Percentiles rank a stretch among this genome's conserved stretches.
These are phyloP conservation scores for Cardamine resedifolia DNA, from an alignment of 345 rosid genomes.

Conservation along the genomic window DNA sequence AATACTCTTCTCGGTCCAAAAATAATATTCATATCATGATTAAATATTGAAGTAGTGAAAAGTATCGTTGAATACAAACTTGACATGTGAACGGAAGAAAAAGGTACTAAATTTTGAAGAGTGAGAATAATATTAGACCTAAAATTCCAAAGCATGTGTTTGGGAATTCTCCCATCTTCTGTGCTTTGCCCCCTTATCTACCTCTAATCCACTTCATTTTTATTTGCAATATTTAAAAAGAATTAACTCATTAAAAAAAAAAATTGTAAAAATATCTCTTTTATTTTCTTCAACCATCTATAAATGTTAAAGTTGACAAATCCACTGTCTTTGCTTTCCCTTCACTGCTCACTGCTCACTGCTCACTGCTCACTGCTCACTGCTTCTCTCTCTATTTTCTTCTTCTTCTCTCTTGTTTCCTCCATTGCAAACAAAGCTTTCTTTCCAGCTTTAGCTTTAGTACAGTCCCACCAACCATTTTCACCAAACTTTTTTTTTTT, in stretches of 20 bases:
- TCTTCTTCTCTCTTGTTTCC: conserved; percentile 54
- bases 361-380: too few relatives aligned
- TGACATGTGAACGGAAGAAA: conserved; percentile 34
- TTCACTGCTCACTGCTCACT: conserved; percentile 51
- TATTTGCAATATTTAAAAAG: neutral
- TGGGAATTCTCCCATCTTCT: conserved; percentile 27
- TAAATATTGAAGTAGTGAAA: neutral
- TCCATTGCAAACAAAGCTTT: conserved; percentile 90
- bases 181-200: conserved; percentile 13
- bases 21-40: neutral
- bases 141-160: conserved; percentile 32
- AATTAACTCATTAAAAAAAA: neutral
- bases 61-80: conserved; percentile 18
- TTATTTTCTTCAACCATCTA: conserved; percentile 33
- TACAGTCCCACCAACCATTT: conserved; percentile 60
- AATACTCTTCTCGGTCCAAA: neutral
- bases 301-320: conserved; percentile 46
- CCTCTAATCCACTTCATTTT: conserved; percentile 17
- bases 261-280: neutral
- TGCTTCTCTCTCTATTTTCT: conserved; percentile 29
- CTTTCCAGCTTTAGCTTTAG: conserved; percentile 56
- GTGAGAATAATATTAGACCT: conserved; percentile 18
- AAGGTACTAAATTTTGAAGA: conserved; percentile 11
- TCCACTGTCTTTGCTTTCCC: conserved; percentile 42
- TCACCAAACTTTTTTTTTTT: conserved; percentile 28